A percentile compares a stretch with the other conserved stretches of the same genome.
Conservation (phyloP, 495 filamentous ascomycete species). For the Ramalina intermedia region DNA sequence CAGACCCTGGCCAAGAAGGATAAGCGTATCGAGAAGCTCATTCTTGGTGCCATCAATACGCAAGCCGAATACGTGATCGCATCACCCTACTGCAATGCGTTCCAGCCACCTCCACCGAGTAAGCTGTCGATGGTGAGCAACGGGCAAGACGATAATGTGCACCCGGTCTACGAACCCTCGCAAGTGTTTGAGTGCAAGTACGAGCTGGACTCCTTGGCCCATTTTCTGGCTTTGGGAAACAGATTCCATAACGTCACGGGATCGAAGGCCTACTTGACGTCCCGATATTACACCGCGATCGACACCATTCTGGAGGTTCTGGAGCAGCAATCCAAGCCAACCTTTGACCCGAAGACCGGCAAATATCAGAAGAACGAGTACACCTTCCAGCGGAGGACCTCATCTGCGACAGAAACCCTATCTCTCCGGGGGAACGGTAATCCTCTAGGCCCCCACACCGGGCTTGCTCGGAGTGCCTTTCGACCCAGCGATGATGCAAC, state of each 20-base stretch:
- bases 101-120: slow-evolving; percentile 82
- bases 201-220: slow-evolving; percentile 87
- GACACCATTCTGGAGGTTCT: slow-evolving; percentile 58
- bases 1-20: slow-evolving; percentile 73
- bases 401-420: slow-evolving; percentile 78
- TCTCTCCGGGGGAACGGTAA: slow-evolving; percentile 74
- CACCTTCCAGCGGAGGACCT: slow-evolving; percentile 70
- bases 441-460: slow-evolving; percentile 71
- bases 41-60: slow-evolving; percentile 91
- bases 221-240: slow-evolving; percentile 76
- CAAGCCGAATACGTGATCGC: slow-evolving; percentile 90
- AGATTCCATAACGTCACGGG: slow-evolving; percentile 71
- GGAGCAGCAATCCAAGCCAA: slow-evolving; percentile 62
- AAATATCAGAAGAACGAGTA: slow-evolving; percentile 60
- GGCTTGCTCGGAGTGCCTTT: slow-evolving; percentile 82
- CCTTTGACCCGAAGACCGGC: slow-evolving; percentile 54
- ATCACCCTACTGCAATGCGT: slow-evolving; percentile 95
- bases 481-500: slow-evolving; percentile 97
- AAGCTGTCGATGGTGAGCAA: slow-evolving; percentile 52
- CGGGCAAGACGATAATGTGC: slow-evolving; percentile 68
- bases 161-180: slow-evolving; percentile 69
- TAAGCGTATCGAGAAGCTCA: slow-evolving; percentile 55
- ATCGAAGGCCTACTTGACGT: slow-evolving; percentile 61
- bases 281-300: slow-evolving; percentile 69
- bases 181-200: slow-evolving; percentile 98